Evolutionary conservation across 2,329 filamentous ascomycete genomes (phyloP).

Genomic region (Parastagonospora nodorum): DNA sequence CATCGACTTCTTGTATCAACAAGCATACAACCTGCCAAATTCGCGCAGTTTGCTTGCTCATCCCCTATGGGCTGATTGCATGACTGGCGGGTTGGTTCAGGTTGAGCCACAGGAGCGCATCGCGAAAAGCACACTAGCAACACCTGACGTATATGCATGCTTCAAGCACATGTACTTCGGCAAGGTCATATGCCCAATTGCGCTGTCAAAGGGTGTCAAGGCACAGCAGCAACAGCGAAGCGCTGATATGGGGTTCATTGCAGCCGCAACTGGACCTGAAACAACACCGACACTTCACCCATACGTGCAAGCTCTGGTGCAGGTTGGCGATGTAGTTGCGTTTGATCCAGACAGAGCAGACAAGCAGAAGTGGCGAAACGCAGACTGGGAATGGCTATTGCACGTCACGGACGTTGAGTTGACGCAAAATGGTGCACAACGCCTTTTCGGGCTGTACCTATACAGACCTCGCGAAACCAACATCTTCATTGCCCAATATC

Average conservation of each 20-base stretch:
- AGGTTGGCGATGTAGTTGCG: slow-evolving; percentile 57
- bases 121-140: slow-evolving; percentile 64
- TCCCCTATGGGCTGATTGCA: slow-evolving; percentile 60
- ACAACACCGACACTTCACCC: slow-evolving; percentile 1
- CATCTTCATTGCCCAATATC: slow-evolving; percentile 70
- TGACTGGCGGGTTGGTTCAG: slow-evolving; percentile 6
- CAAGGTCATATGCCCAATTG: slow-evolving; percentile 51
- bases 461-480: slow-evolving; percentile 74
- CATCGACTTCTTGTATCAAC: slow-evolving; percentile 67
- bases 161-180: slow-evolving; percentile 69
- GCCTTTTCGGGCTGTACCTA: slow-evolving; percentile 73
- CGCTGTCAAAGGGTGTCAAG: slow-evolving; percentile 10
- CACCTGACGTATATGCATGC: slow-evolving; percentile 67
- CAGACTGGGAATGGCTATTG: slow-evolving; percentile 67
- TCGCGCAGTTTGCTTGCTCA: slow-evolving; percentile 44
- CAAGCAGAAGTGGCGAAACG: slow-evolving; percentile 59
- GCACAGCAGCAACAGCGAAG: slow-evolving; percentile 17
- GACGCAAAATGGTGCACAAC: slow-evolving; percentile 41
- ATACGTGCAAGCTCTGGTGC: slow-evolving; percentile 25
- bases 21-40: slow-evolving; percentile 59
- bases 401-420: slow-evolving; percentile 62
- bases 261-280: not conserved
- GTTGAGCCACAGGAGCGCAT: slow-evolving; percentile 23
- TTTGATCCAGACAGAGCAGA: slow-evolving; percentile 55
- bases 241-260: slow-evolving; percentile 20